A percentile compares a stretch with the other conserved stretches of the same genome.
These are phyloP conservation scores for Dioscorea alata DNA, from an alignment of 106 monocot species.

Conservation along the genomic window DNA sequence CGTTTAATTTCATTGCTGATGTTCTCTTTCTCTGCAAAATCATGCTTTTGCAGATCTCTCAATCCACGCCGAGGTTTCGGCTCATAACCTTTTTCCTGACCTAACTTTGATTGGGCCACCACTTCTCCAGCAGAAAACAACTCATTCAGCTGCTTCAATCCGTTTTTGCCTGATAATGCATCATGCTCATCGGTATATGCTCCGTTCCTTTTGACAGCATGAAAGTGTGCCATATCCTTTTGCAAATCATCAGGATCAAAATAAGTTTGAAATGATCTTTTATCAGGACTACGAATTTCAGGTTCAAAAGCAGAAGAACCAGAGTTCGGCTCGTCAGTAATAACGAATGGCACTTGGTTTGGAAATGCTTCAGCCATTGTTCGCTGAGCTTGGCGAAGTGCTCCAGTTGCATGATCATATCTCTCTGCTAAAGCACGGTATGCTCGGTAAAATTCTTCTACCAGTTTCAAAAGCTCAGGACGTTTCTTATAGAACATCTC, in stretches of 20 bases:
- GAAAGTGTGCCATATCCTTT: constrained; percentile 28
- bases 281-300: constrained; percentile 50
- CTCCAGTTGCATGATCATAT: constrained; percentile 91
- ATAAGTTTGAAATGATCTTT: background rate
- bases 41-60: constrained; percentile 9
- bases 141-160: constrained; percentile 37
- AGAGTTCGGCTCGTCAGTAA: constrained; percentile 54
- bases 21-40: background rate
- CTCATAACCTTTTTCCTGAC: constrained; percentile 19
- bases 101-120: constrained; percentile 1
- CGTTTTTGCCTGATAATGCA: constrained; percentile 12
- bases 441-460: constrained; percentile 92
- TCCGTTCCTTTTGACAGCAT: constrained; percentile 19
- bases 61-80: background rate
- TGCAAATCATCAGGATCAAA: constrained; percentile 20
- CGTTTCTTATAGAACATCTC: constrained; percentile 98
- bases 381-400: constrained; percentile 79
- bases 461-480: constrained; percentile 89
- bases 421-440: constrained; percentile 95
- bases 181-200: constrained; percentile 16
- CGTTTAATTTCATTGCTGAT: background rate
- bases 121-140: constrained; percentile 15
- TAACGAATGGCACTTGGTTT: constrained; percentile 59
- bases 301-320: constrained; percentile 22
- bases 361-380: constrained; percentile 85